Evolutionary conservation across 176 grass and related monocot species (phyloP).

Genomic region (Canna indica): DNA sequence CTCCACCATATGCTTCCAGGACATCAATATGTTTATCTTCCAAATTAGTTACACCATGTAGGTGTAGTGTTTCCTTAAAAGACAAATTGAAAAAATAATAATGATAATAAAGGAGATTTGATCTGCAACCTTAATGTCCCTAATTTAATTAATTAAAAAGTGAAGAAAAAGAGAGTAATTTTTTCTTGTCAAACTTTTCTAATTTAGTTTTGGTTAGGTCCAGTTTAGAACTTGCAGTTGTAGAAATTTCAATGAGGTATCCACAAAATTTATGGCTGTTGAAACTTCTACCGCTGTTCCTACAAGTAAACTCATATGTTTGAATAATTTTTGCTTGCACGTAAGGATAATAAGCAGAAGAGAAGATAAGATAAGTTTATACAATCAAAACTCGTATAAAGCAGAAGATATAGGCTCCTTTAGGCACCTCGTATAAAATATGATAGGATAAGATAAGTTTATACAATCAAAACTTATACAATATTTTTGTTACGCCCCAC

Average conservation of each 20-base stretch:
- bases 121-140: neutral
- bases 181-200: neutral
- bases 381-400: no score
- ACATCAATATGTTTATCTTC: neutral
- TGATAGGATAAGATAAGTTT: no score
- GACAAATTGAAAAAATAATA: neutral
- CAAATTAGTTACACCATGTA: neutral
- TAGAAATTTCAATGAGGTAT: neutral
- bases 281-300: neutral
- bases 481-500: no score
- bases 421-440: no score
- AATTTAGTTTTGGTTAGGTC: neutral
- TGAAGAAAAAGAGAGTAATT: neutral
- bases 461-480: no score
- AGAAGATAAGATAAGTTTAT: no score
- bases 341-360: no score
- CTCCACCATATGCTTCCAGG: neutral
- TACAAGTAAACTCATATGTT: neutral
- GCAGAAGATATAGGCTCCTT: no score
- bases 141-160: neutral
- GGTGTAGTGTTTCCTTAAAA: constrained; percentile 12
- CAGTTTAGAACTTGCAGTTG: neutral
- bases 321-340: neutral
- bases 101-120: no score
- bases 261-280: neutral